These are phyloP conservation scores for Plasmopara muralis DNA, from an alignment of 352 stramenopile genomes.

Conservation along the genomic window DNA sequence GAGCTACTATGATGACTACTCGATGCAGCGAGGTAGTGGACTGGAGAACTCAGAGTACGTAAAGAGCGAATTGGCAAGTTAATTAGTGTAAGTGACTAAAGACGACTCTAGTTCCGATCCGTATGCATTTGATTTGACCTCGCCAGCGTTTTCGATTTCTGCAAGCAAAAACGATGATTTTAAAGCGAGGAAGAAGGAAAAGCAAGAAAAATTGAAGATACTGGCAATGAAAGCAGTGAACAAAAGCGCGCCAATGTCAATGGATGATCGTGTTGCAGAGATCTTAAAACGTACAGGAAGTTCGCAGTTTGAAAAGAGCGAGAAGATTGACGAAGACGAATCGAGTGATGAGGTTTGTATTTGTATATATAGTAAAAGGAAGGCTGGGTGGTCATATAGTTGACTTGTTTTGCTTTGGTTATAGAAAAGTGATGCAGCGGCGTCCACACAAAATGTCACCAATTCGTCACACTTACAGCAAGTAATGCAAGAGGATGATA, in stretches of 20 bases:
- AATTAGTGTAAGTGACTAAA: constrained; percentile 9
- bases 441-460: background rate
- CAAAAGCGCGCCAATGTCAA: constrained; percentile 24
- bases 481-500: background rate
- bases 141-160: constrained; percentile 21
- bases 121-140: constrained; percentile 64
- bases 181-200: constrained; percentile 23
- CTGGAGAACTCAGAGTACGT: constrained; percentile 24
- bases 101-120: constrained; percentile 40
- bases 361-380: background rate
- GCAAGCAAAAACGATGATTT: constrained; percentile 16
- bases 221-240: constrained; percentile 24
- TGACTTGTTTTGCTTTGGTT: background rate
- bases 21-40: constrained; percentile 7
- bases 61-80: background rate
- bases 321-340: constrained; percentile 23
- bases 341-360: constrained; percentile 13
- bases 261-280: constrained; percentile 69
- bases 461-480: background rate
- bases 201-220: constrained; percentile 23
- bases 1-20: constrained; percentile 40
- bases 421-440: constrained; percentile 6
- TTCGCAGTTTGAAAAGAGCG: constrained; percentile 23
- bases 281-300: constrained; percentile 77
- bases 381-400: background rate